Evolutionary conservation across 352 stramenopile genomes (phyloP).

Genomic region (Phytophthora tubulina): DNA sequence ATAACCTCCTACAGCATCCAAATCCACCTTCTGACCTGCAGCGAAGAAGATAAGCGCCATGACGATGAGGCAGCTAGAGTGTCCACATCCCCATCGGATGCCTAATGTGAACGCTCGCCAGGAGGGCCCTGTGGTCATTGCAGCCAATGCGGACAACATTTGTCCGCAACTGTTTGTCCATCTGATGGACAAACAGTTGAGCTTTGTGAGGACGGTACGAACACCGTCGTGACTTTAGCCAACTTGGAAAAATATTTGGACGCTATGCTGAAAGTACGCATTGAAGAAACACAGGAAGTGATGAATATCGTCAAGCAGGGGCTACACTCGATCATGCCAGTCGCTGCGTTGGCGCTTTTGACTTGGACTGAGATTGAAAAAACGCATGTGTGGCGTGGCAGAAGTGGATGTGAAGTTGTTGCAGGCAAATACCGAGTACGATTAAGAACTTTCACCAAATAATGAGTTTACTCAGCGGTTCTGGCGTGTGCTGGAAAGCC

Average conservation of each 20-base stretch:
- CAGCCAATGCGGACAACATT: conserved; percentile 90
- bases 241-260: conserved; percentile 67
- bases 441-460: conserved; percentile 70
- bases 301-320: conserved; percentile 83
- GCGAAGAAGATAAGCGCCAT: conserved; percentile 89
- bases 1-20: conserved; percentile 67
- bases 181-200: conserved; percentile 67
- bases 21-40: conserved; percentile 52
- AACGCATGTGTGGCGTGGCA: conserved; percentile 72
- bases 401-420: conserved; percentile 81
- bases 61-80: conserved; percentile 91
- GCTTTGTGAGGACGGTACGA: conserved; percentile 48
- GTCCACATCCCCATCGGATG: conserved; percentile 91
- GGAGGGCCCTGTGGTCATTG: conserved; percentile 84
- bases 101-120: conserved; percentile 86
- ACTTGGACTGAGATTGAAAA: conserved; percentile 79
- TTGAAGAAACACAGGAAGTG: conserved; percentile 54
- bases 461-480: conserved; percentile 84
- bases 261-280: conserved; percentile 49
- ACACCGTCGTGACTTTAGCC: conserved; percentile 49
- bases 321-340: conserved; percentile 77
- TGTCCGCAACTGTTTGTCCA: too few relatives aligned
- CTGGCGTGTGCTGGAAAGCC: conserved; percentile 75
- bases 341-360: conserved; percentile 61
- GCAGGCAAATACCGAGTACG: conserved; percentile 84